A percentile compares a stretch with the other conserved stretches of the same genome.
These are phyloP conservation scores for Gardenia jasminoides DNA, from an alignment of 257 asterid genomes.

Conservation along the genomic window DNA sequence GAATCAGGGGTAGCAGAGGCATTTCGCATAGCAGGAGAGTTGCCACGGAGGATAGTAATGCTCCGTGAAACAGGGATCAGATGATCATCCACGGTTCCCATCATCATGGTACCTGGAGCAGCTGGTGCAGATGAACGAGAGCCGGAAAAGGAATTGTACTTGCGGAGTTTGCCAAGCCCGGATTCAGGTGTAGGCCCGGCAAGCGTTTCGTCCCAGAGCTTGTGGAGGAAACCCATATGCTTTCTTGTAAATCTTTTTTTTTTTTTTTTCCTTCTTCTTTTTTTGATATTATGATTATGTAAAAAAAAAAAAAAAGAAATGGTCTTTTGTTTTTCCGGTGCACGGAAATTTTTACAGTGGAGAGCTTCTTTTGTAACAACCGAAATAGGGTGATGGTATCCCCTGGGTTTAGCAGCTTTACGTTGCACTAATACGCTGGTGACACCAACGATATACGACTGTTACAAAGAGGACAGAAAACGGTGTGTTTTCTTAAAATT, in stretches of 20 bases:
- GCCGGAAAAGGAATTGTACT: conserved; percentile 52
- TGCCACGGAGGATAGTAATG: conserved; percentile 53
- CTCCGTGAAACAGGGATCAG: conserved; percentile 44
- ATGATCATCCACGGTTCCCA: neutral
- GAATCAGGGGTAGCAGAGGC: conserved; percentile 39
- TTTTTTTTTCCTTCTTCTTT: neutral
- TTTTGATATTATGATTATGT: neutral
- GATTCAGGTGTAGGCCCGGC: conserved; percentile 81
- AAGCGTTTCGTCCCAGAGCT: conserved; percentile 79
- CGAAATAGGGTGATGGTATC: conserved; percentile 50
- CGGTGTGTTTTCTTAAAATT: neutral
- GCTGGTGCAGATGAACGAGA: conserved; percentile 20
- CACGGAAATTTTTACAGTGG: too few species aligned
- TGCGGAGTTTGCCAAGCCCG: conserved; percentile 72
- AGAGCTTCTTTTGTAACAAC: conserved; percentile 55
- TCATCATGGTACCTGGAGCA: neutral
- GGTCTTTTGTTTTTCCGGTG: neutral
- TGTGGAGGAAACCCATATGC: conserved; percentile 77
- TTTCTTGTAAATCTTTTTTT: too few species aligned
- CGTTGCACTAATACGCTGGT: conserved; percentile 13
- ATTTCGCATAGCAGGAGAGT: conserved; percentile 16
- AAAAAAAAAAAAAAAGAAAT: too few species aligned
- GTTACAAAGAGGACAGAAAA: conserved; percentile 46
- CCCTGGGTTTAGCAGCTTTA: neutral
- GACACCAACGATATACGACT: conserved; percentile 60